Conservation (phyloP, 148 eudicot genomes). For the Persicaria tinctoria region DNA sequence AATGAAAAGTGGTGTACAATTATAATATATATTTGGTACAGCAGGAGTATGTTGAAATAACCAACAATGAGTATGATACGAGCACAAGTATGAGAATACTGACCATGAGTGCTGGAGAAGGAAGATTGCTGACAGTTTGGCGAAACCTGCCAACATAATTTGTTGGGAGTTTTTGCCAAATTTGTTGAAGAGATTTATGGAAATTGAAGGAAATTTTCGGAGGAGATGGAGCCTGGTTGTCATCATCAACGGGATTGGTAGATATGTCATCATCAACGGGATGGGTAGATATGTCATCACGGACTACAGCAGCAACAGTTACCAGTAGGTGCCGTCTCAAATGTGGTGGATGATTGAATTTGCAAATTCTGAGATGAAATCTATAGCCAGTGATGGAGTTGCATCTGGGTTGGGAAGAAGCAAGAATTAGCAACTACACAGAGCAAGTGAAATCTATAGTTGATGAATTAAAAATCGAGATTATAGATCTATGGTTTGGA, state of each 20-base stretch:
- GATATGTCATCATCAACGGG: background rate
- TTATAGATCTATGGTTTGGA: background rate
- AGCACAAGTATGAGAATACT: background rate
- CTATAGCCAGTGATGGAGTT: constrained; percentile 1
- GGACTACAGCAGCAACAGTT: background rate
- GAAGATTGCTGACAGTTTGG: constrained; percentile 5
- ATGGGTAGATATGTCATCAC: background rate
- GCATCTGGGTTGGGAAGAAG: background rate
- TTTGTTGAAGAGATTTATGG: background rate
- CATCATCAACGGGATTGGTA: background rate
- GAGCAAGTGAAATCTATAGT: background rate
- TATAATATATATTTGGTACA: background rate
- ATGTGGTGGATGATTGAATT: background rate
- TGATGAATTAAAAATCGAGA: background rate
- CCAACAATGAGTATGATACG: background rate
- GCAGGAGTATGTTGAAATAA: background rate
- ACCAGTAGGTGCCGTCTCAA: constrained; percentile 4
- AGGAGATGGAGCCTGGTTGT: background rate
- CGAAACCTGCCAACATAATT: background rate
- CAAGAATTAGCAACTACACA: background rate
- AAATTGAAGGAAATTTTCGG: background rate
- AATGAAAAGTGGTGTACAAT: background rate
- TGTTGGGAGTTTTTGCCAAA: background rate
- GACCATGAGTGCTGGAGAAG: constrained; percentile 9
- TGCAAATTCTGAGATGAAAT: constrained; percentile 8